Evolutionary conservation across 306 rosid species (phyloP).

Genomic region (Vigna radiata): DNA sequence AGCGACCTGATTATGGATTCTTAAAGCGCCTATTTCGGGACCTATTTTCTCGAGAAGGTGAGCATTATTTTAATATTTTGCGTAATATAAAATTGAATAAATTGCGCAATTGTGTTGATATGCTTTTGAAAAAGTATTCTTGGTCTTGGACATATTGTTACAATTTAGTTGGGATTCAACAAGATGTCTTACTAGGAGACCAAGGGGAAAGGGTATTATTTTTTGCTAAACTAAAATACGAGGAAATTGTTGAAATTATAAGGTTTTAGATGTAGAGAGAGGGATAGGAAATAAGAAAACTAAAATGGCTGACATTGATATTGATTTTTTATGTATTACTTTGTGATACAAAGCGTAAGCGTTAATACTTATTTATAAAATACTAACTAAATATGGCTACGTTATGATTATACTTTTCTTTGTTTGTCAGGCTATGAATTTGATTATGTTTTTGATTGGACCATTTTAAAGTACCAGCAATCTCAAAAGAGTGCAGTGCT

Average conservation of each 20-base stretch:
- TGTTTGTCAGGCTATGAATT: slow-evolving; percentile 73
- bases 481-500: slow-evolving; percentile 75
- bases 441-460: slow-evolving; percentile 94
- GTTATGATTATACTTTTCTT: slow-evolving; percentile 16
- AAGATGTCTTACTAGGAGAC: not conserved
- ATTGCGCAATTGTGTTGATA: slow-evolving; percentile 12
- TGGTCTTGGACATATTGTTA: not conserved
- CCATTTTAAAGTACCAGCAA: slow-evolving; percentile 89
- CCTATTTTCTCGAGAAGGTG: slow-evolving; percentile 88
- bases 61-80: slow-evolving; percentile 13
- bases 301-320: not conserved
- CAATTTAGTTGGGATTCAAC: not conserved
- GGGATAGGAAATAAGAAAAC: not conserved
- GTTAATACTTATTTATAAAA: not conserved
- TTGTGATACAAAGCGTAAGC: not conserved
- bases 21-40: slow-evolving; percentile 90
- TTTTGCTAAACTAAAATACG: not conserved
- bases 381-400: not conserved
- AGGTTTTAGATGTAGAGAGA: not conserved
- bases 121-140: not conserved
- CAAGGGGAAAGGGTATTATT: not conserved
- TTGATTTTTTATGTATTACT: not conserved
- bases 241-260: not conserved
- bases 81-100: not conserved
- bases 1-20: slow-evolving; percentile 98